Evolutionary conservation across 2,329 filamentous ascomycete species (phyloP).

Genomic region (Coniochaeta sp.): DNA sequence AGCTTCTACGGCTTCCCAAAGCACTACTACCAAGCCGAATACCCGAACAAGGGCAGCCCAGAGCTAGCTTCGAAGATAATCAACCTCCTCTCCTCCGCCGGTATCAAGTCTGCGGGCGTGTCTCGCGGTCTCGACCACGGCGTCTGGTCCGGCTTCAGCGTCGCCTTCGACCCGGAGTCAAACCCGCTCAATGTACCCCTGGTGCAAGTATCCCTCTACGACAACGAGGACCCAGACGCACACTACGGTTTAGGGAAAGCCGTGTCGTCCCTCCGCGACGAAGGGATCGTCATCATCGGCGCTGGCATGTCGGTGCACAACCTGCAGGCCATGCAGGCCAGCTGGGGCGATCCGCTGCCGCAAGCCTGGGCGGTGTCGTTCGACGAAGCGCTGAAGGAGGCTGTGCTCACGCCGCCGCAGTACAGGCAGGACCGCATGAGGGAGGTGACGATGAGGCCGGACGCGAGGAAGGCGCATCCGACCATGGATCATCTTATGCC

Average conservation of each 20-base stretch:
- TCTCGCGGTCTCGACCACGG: constrained; percentile 67
- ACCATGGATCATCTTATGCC: constrained; percentile 44
- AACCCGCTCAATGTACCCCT: constrained; percentile 61
- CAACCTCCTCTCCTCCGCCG: constrained; percentile 42
- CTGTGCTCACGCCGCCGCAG: constrained; percentile 37
- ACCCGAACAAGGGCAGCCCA: constrained; percentile 54
- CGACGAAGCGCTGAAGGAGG: constrained; percentile 60
- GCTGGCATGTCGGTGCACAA: constrained; percentile 74
- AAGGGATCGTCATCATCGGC: constrained; percentile 60
- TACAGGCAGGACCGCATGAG: constrained; percentile 32
- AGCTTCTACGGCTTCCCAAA: constrained; percentile 63
- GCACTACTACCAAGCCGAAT: constrained; percentile 61
- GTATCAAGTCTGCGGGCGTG: constrained; percentile 51
- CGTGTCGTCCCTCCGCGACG: constrained; percentile 56
- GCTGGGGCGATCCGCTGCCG: constrained; percentile 33
- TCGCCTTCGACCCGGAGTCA: constrained; percentile 51
- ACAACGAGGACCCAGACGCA: constrained; percentile 53
- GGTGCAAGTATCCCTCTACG: constrained; percentile 65
- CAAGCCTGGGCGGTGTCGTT: constrained; percentile 55
- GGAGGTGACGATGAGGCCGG: constrained; percentile 28
- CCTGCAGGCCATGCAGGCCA: constrained; percentile 44
- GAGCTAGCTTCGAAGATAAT: constrained; percentile 53
- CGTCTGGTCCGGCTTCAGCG: constrained; percentile 62
- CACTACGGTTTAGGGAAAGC: constrained; percentile 64
- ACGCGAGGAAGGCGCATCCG: constrained; percentile 39